Percentiles rank a stretch among this genome's conserved stretches.
These are phyloP conservation scores for Cladosporium sp. DNA, from an alignment of 2,329 filamentous ascomycete genomes.

Conservation along the genomic window DNA sequence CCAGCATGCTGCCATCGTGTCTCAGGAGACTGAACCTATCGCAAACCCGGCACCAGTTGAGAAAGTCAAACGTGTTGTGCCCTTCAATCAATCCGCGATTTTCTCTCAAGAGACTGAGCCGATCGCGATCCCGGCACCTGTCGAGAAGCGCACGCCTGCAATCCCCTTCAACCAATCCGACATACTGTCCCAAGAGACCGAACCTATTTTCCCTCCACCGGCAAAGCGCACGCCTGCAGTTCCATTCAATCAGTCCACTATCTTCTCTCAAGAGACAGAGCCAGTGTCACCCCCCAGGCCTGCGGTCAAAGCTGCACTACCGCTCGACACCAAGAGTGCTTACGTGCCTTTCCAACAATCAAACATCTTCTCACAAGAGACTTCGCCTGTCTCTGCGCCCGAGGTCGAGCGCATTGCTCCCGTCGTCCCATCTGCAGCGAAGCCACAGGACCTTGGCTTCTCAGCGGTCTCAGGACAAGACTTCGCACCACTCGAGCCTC, in stretches of 20 bases:
- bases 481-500: constrained; percentile 26
- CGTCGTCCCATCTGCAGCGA: background rate
- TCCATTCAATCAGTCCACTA: constrained; percentile 28
- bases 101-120: constrained; percentile 22
- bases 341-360: background rate
- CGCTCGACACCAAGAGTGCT: background rate
- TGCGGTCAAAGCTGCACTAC: background rate
- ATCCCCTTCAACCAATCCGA: constrained; percentile 10
- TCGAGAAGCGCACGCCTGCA: constrained; percentile 7
- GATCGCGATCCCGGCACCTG: constrained; percentile 15
- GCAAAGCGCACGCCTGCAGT: constrained; percentile 3
- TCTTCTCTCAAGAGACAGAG: constrained; percentile 44
- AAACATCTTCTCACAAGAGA: constrained; percentile 26
- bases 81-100: constrained; percentile 15
- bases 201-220: constrained; percentile 12
- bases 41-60: background rate
- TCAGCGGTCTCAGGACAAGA: constrained; percentile 35
- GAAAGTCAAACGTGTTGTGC: constrained; percentile 4
- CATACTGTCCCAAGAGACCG: constrained; percentile 22
- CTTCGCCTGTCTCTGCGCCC: constrained; percentile 23
- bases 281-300: constrained; percentile 28
- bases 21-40: constrained; percentile 15
- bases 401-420: constrained; percentile 23
- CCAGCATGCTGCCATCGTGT: constrained; percentile 10
- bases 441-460: constrained; percentile 25